Base-by-base conservation (phyloP, 2,329 filamentous ascomycete species). In the Neodidymelliopsis sp. region DNA sequence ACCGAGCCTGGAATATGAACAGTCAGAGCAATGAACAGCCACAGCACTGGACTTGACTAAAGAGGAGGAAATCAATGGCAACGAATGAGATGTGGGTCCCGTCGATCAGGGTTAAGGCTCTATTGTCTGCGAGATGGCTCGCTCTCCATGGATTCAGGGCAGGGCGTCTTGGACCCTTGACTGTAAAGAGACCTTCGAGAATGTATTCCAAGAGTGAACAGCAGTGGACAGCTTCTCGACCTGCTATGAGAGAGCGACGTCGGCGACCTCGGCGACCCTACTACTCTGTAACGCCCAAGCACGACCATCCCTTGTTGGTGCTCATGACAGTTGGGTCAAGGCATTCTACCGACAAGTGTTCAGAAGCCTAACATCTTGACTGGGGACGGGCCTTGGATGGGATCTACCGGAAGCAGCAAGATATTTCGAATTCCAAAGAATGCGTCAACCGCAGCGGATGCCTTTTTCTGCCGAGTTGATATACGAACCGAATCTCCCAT, bases 1-100 rank as follows among this genome's bases (percentile, higher is more conserved):
- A 83, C 54, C 57, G 74, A 22, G 66, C 75, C 16, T 66, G 88
- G 27, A 84, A 84, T 69, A 56, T 63, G 3, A 65, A 74, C 2
- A 67, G 66, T 4, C 59, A 67, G 6, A 74, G 74, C 35, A 76
- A 77, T 87, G 67, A 84, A 81, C 25, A 81, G 86, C 25, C 86
- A 89, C 62, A 86, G 86, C n/a, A 79, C 88, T 71, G 85, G 86
- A 2, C 69, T 74, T 27, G 80, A 84, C 66, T 8, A 84, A 84
- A 27, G 82, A 87, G 71, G 75, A 74, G 25, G 84, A 77, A 62
- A 86, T 86, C 56, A 84, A 84, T 23, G 87, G 84, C 1, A 77
- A 81, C 5, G 81, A 81, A n/a, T 88, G 85, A 85, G 84, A 88
- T 63, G 81, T 81, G 67, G 62, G 80, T 73, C 9, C 10, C 8